Conservation (phyloP, 2,329 filamentous ascomycete species). For the Fusarium verrucosum region DNA sequence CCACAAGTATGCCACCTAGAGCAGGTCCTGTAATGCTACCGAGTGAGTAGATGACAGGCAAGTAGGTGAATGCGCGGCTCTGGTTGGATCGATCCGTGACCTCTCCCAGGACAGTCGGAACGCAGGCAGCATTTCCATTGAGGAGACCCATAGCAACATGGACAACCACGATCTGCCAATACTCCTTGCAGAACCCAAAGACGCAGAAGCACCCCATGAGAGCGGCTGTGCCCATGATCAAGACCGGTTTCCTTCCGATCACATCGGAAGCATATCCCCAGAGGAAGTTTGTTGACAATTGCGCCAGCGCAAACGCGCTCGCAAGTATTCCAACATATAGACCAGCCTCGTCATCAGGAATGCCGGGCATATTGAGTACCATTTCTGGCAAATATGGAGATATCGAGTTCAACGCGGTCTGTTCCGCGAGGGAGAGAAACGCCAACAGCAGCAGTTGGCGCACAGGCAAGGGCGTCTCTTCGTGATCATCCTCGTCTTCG, state of each 20-base stretch:
- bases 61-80: constrained; percentile 89
- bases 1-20: constrained; percentile 85
- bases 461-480: constrained; percentile 79
- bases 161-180: constrained; percentile 86
- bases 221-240: constrained; percentile 82
- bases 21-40: constrained; percentile 93
- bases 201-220: constrained; percentile 82
- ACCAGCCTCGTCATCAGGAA: constrained; percentile 75
- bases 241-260: constrained; percentile 76
- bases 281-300: constrained; percentile 86
- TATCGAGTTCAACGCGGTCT: constrained; percentile 97
- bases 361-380: constrained; percentile 84
- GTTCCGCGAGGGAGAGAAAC: constrained; percentile 88
- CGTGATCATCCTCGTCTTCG: constrained; percentile 50
- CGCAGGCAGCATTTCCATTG: constrained; percentile 94
- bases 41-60: constrained; percentile 95
- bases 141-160: constrained; percentile 91
- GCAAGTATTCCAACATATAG: constrained; percentile 91
- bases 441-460: constrained; percentile 86
- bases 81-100: constrained; percentile 96
- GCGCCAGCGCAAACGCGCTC: constrained; percentile 89
- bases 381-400: constrained; percentile 94
- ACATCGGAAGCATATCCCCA: constrained; percentile 68
- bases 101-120: constrained; percentile 93
- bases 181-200: constrained; percentile 85